Percentiles rank a stretch among this genome's conserved stretches.
phyloP scores from a whole-genome alignment of 2,329 filamentous ascomycete species.

The Rutstroemia sp. region DNA sequence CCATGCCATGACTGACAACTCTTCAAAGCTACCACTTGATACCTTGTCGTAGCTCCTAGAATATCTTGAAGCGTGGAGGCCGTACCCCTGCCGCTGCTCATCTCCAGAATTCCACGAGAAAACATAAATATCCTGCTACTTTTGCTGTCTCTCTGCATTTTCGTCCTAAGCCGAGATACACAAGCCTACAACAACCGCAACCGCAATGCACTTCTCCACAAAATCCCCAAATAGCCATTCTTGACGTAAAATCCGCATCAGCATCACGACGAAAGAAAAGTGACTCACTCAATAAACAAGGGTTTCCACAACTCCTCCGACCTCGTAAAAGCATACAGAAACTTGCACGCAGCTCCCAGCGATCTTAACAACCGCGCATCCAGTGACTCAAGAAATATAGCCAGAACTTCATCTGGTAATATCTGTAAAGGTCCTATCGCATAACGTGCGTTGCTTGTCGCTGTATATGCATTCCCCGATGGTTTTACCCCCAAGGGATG shows the following conservation, averaged over 20 bases:
- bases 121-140: background rate
- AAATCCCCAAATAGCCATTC: background rate
- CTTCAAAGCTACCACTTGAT: background rate
- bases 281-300: slow-evolving; percentile 74
- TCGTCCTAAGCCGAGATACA: background rate
- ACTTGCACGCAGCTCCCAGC: slow-evolving; percentile 74
- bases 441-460: slow-evolving; percentile 57
- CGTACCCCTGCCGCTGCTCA: too few species aligned
- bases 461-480: slow-evolving; percentile 71
- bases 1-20: background rate
- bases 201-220: background rate
- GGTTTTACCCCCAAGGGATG: slow-evolving; percentile 85
- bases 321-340: slow-evolving; percentile 76
- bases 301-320: slow-evolving; percentile 86
- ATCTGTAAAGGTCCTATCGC: slow-evolving; percentile 57
- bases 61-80: background rate
- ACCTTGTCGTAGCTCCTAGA: background rate
- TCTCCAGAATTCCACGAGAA: too few species aligned
- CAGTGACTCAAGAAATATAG: slow-evolving; percentile 67
- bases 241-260: background rate
- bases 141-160: background rate
- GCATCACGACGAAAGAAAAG: background rate
- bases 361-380: slow-evolving; percentile 53
- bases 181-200: background rate
- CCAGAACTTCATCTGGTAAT: slow-evolving; percentile 76